These are phyloP conservation scores for Colletotrichum lupini DNA, from an alignment of 2,329 filamentous ascomycete genomes.

Conservation along the genomic window DNA sequence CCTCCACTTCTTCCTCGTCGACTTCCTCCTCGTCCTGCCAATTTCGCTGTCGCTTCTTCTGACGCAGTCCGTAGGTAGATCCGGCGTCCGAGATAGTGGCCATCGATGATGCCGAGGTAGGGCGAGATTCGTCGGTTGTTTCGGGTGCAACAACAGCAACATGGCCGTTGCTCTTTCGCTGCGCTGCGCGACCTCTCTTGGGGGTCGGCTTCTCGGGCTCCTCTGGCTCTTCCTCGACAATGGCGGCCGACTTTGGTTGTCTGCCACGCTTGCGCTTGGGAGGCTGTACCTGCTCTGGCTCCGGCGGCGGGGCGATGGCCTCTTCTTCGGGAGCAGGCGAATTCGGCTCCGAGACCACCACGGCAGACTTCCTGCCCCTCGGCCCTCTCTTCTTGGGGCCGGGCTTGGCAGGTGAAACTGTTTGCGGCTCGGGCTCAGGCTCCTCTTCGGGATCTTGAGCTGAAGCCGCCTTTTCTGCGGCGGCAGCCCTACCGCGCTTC, in stretches of 20 bases:
- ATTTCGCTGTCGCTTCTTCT: constrained; percentile 61
- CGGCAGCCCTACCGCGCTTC: constrained; percentile 43
- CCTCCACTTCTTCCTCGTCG: constrained; percentile 48
- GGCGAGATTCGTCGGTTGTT: constrained; percentile 59
- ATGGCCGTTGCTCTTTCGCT: constrained; percentile 31
- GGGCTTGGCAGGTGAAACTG: constrained; percentile 18
- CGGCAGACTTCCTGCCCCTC: constrained; percentile 20
- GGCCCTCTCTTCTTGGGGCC: constrained; percentile 28
- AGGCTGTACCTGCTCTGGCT: constrained; percentile 20
- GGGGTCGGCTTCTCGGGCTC: constrained; percentile 17
- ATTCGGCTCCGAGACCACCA: constrained; percentile 31
- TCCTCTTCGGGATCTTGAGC: constrained; percentile 20
- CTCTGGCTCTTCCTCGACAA: constrained; percentile 17
- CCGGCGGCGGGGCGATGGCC: constrained; percentile 21
- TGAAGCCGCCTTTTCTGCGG: constrained; percentile 8
- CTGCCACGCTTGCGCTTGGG: constrained; percentile 36
- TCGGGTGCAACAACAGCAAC: constrained; percentile 9
- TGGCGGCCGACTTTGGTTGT: constrained; percentile 25
- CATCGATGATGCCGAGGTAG: constrained; percentile 64
- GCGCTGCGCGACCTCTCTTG: constrained; percentile 30
- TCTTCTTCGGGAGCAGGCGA: constrained; percentile 28
- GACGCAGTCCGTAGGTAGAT: constrained; percentile 33
- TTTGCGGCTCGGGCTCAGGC: constrained; percentile 19
- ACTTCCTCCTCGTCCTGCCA: constrained; percentile 62
- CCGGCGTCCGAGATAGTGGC: constrained; percentile 48